These are phyloP conservation scores for Pseudonectria buxi DNA, from an alignment of 2,329 filamentous ascomycete genomes.

Conservation along the genomic window DNA sequence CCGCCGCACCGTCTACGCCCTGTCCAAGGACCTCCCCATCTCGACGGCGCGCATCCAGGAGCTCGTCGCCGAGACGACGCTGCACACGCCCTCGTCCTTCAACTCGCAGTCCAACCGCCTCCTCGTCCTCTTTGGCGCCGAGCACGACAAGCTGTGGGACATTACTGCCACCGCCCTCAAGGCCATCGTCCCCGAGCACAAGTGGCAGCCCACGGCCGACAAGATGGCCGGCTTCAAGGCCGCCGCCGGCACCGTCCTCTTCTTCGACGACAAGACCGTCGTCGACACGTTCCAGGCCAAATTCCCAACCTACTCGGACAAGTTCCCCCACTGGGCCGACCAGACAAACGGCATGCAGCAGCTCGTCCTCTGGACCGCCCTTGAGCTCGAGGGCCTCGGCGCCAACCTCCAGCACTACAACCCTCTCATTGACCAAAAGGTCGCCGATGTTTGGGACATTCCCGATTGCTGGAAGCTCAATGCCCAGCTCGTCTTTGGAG, in stretches of 20 bases:
- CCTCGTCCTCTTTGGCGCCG: conserved; percentile 69
- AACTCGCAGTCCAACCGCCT: conserved; percentile 80
- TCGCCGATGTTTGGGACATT: conserved; percentile 61
- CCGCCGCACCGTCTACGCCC: conserved; percentile 63
- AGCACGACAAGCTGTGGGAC: conserved; percentile 88
- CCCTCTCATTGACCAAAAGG: conserved; percentile 71
- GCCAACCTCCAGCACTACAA: conserved; percentile 93
- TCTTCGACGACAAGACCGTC: conserved; percentile 71
- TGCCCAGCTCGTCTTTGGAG: conserved; percentile 81
- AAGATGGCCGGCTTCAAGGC: conserved; percentile 54
- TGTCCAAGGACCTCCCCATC: conserved; percentile 54
- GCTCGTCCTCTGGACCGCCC: conserved; percentile 70
- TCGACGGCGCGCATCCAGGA: conserved; percentile 51
- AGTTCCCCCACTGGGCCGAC: conserved; percentile 69
- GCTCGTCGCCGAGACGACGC: conserved; percentile 57
- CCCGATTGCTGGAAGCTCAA: conserved; percentile 68
- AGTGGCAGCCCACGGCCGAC: conserved; percentile 47
- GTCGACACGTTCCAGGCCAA: conserved; percentile 61
- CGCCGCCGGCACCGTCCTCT: conserved; percentile 76
- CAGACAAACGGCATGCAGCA: conserved; percentile 77
- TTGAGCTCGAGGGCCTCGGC: conserved; percentile 77
- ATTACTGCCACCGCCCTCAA: conserved; percentile 47
- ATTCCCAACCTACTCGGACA: conserved; percentile 68
- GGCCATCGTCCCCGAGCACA: conserved; percentile 56
- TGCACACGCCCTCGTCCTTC: conserved; percentile 72